phyloP scores from a whole-genome alignment of 306 rosid species.

The Vicia villosa region DNA sequence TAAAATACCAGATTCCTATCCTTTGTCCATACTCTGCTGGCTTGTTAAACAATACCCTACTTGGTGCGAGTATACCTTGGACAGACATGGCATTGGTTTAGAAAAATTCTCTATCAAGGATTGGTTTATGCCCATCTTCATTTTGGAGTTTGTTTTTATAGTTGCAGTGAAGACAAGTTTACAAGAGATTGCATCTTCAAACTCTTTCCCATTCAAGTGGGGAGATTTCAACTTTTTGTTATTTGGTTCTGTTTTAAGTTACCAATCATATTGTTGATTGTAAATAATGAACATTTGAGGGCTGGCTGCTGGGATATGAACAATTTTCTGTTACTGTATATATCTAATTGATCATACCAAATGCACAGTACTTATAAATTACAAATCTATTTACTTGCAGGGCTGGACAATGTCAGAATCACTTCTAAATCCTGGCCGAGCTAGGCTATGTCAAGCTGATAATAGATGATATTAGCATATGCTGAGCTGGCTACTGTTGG shows the following conservation, averaged over 20 bases:
- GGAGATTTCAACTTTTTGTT: not conserved
- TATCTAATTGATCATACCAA: not conserved
- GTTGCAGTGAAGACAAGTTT: not conserved
- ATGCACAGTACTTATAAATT: not conserved
- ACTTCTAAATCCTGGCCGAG: slow-evolving; percentile 92
- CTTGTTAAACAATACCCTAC: too few relatives aligned
- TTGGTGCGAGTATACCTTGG: too few relatives aligned
- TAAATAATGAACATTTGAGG: slow-evolving; percentile 23
- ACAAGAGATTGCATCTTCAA: not conserved
- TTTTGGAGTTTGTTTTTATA: slow-evolving; percentile 1
- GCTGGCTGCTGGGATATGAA: not conserved
- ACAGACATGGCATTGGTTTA: too few relatives aligned
- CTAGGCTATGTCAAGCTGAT: slow-evolving; percentile 62
- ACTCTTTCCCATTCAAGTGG: too few relatives aligned
- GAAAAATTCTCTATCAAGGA: not conserved
- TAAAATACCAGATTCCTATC: not conserved
- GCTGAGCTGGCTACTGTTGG: slow-evolving; percentile 38
- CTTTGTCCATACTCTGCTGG: not conserved
- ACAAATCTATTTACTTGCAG: slow-evolving; percentile 45
- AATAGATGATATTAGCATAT: slow-evolving; percentile 36
- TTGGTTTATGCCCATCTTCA: slow-evolving; percentile 12
- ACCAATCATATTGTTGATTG: not conserved
- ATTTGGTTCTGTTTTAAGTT: slow-evolving; percentile 7
- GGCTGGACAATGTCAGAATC: slow-evolving; percentile 98
- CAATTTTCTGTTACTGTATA: slow-evolving; percentile 18